phyloP scores from a whole-genome alignment of 1,284 basidiomycete species.

The Ceratobasidium sp. region DNA sequence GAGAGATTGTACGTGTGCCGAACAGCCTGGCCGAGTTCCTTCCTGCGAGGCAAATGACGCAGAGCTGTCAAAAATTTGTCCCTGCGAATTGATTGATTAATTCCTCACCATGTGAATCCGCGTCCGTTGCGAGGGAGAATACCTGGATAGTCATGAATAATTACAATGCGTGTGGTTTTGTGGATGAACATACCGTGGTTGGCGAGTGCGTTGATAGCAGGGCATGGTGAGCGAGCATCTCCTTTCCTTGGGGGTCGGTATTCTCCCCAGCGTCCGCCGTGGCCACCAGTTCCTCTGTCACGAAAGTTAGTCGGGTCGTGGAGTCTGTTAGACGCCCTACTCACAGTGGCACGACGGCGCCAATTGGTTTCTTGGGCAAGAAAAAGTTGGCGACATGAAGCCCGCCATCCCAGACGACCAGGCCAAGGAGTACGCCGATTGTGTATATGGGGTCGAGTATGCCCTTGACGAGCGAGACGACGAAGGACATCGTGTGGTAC shows the following conservation, averaged over 20 bases:
- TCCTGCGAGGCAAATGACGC: slow-evolving; percentile 1
- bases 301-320: neutral
- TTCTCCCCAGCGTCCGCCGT: slow-evolving; percentile 37
- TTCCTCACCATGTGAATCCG: slow-evolving; percentile 27
- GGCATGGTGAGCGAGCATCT: slow-evolving; percentile 38
- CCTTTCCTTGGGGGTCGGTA: slow-evolving; percentile 20
- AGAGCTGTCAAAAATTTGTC: neutral
- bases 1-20: slow-evolving; percentile 40
- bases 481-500: neutral
- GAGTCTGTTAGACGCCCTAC: neutral
- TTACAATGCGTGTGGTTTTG: neutral
- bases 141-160: slow-evolving; percentile 2
- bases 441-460: slow-evolving; percentile 23
- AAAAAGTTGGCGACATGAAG: slow-evolving; percentile 34
- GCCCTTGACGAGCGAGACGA: slow-evolving; percentile 31
- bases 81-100: neutral
- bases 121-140: slow-evolving; percentile 39
- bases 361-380: slow-evolving; percentile 3
- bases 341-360: slow-evolving; percentile 21
- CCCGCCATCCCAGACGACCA: slow-evolving; percentile 35
- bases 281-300: slow-evolving; percentile 15
- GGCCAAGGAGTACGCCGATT: neutral
- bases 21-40: slow-evolving; percentile 35
- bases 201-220: slow-evolving; percentile 40
- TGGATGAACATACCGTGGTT: slow-evolving; percentile 36